Percentiles rank a stretch among this genome's conserved stretches.
Conservation (phyloP, 2,329 filamentous ascomycete genomes). For the Colletotrichum sojae region DNA sequence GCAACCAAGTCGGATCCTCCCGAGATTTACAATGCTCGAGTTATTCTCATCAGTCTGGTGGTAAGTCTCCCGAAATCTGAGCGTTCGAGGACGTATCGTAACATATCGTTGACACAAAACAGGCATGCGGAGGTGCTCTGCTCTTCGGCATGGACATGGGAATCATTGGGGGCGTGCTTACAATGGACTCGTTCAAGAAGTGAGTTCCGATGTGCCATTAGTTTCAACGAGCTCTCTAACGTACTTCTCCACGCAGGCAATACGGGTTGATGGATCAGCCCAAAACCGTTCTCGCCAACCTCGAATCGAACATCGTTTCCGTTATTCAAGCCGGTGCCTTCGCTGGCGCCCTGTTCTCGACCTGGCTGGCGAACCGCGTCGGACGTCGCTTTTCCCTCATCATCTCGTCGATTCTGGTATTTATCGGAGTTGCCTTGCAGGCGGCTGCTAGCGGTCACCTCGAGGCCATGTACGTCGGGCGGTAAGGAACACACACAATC, state of each 20-base stretch:
- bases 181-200: slow-evolving; percentile 46
- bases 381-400: slow-evolving; percentile 17
- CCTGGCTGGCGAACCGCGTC: slow-evolving; percentile 8
- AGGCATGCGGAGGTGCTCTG: slow-evolving; percentile 41
- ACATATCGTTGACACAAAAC: background rate
- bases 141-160: slow-evolving; percentile 48
- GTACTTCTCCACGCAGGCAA: slow-evolving; percentile 33
- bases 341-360: slow-evolving; percentile 44
- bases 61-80: slow-evolving; percentile 47
- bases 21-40: slow-evolving; percentile 80
- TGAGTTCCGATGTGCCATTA: slow-evolving; percentile 3
- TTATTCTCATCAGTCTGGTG: slow-evolving; percentile 74
- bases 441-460: slow-evolving; percentile 33
- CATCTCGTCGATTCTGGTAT: slow-evolving; percentile 11
- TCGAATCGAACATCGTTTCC: slow-evolving; percentile 47
- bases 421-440: slow-evolving; percentile 26
- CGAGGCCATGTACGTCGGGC: slow-evolving; percentile 26
- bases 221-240: too few species aligned
- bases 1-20: slow-evolving; percentile 76
- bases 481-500: slow-evolving; percentile 9
- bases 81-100: background rate
- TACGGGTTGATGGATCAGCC: slow-evolving; percentile 44
- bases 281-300: slow-evolving; percentile 40
- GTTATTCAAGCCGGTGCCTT: slow-evolving; percentile 49
- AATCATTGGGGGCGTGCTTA: slow-evolving; percentile 48